Percentiles rank a stretch among this genome's conserved stretches.
Conservation (phyloP, 164 flowering plant genomes). For the Platanus orientalis region DNA sequence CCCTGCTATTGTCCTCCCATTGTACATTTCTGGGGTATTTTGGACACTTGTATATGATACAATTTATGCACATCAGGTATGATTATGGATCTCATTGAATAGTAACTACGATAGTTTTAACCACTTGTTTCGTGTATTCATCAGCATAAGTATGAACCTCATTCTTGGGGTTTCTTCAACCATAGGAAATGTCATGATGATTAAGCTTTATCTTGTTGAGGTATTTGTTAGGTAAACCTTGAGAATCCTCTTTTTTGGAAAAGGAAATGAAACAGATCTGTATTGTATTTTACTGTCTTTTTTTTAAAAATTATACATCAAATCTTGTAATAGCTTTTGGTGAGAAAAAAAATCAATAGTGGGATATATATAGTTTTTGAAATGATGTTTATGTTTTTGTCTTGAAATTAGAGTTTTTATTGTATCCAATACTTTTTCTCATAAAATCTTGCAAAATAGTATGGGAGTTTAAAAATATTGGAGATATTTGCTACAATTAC, state of each 20-base stretch:
- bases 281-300: neutral
- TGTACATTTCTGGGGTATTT: conserved; percentile 78
- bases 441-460: neutral
- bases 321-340: too few relatives aligned
- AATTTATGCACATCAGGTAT: conserved; percentile 98
- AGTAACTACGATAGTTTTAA: too few relatives aligned
- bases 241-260: neutral
- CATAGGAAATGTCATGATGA: too few relatives aligned
- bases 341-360: too few relatives aligned
- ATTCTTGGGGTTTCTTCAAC: neutral
- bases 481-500: neutral
- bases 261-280: too few relatives aligned
- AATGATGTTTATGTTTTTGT: too few relatives aligned
- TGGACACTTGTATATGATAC: conserved; percentile 99
- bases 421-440: too few relatives aligned
- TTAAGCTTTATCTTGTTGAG: too few relatives aligned
- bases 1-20: conserved; percentile 68
- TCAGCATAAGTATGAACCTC: too few relatives aligned
- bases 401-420: neutral
- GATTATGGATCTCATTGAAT: neutral
- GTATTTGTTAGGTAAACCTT: neutral
- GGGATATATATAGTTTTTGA: too few relatives aligned
- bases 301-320: too few relatives aligned
- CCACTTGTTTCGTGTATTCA: neutral
- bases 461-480: neutral